These are phyloP conservation scores for Sambucus nigra DNA, from an alignment of 129 eudicot species.

Conservation along the genomic window DNA sequence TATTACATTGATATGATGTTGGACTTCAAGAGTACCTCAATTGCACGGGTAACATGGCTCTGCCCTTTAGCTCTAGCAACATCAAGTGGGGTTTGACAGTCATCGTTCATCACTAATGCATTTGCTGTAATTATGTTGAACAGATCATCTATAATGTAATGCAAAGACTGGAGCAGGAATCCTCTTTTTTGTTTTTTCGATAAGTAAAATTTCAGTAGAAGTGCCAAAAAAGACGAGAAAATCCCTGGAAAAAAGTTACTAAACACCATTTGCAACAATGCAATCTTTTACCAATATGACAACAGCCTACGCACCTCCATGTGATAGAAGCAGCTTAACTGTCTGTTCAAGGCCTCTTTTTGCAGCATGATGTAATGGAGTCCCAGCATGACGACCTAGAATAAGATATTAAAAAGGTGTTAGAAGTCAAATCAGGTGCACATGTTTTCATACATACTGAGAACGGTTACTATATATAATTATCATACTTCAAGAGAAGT, in stretches of 20 bases:
- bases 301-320: constrained; percentile 44
- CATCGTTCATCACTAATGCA: constrained; percentile 73
- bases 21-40: constrained; percentile 54
- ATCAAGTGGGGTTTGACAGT: constrained; percentile 83
- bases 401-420: background rate
- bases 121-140: constrained; percentile 47
- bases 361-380: constrained; percentile 94
- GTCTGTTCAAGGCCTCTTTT: constrained; percentile 73
- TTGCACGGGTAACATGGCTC: constrained; percentile 62
- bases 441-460: background rate
- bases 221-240: no score
- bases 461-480: background rate
- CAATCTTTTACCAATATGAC: background rate
- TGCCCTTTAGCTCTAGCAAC: constrained; percentile 73
- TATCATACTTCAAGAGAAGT: background rate
- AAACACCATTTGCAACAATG: background rate
- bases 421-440: background rate
- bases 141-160: background rate
- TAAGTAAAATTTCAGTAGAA: no score
- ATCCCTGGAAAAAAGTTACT: no score
- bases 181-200: no score
- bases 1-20: background rate
- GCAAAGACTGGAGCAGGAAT: background rate
- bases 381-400: constrained; percentile 84
- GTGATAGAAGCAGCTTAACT: constrained; percentile 68